phyloP scores from a whole-genome alignment of 2,329 filamentous ascomycete species.

The Aspergillus terreus region DNA sequence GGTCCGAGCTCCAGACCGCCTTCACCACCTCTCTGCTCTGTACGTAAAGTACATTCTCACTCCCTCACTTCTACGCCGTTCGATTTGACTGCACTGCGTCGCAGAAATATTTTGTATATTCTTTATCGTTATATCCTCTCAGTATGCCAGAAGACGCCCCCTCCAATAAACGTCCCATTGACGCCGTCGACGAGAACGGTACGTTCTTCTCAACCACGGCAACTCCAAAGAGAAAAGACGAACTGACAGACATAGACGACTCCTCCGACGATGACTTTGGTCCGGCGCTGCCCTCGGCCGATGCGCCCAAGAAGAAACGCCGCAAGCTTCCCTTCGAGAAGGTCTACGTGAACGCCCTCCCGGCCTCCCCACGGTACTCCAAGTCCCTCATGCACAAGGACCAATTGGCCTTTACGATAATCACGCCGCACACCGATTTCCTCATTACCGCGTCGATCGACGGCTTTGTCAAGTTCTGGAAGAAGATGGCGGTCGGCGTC shows the following conservation, averaged over 20 bases:
- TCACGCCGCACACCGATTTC: conserved; percentile 90
- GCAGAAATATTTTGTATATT: background rate
- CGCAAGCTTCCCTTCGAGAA: conserved; percentile 91
- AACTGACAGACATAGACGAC: conserved; percentile 10
- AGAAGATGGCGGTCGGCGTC: conserved; percentile 83
- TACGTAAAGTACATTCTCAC: no score
- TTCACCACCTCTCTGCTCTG: background rate
- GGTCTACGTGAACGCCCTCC: conserved; percentile 86
- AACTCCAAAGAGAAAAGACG: background rate
- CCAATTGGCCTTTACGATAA: conserved; percentile 79
- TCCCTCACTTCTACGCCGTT: background rate
- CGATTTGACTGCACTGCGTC: background rate
- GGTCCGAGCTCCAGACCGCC: conserved; percentile 24
- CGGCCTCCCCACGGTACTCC: conserved; percentile 76
- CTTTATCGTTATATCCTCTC: background rate
- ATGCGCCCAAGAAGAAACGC: conserved; percentile 82
- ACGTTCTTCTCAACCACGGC: conserved; percentile 8
- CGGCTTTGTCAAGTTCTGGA: conserved; percentile 99
- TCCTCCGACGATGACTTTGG: conserved; percentile 86
- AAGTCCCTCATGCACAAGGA: conserved; percentile 99
- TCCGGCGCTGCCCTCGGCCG: conserved; percentile 77
- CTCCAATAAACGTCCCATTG: conserved; percentile 56
- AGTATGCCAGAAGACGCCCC: background rate
- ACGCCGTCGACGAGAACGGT: conserved; percentile 48
- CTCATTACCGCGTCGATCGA: conserved; percentile 90